phyloP scores from a whole-genome alignment of 2,329 filamentous ascomycete species.

The Trichoderma afroharzianum region DNA sequence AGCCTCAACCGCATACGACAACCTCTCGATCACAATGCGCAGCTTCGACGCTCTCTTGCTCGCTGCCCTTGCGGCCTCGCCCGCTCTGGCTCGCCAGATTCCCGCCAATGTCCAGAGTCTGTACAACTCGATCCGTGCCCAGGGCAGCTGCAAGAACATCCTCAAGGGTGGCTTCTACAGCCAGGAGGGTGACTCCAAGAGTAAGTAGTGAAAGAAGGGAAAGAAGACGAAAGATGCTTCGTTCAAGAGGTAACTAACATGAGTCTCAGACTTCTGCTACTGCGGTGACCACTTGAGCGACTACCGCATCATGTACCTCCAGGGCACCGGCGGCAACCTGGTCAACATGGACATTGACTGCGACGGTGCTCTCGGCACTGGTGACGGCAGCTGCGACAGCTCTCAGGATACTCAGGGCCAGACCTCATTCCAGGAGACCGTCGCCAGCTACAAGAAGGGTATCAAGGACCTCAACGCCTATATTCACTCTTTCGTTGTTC shows the following conservation, averaged over 20 bases:
- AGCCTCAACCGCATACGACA: background rate
- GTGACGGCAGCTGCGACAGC: conserved; percentile 34
- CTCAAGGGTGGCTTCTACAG: conserved; percentile 34
- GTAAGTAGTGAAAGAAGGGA: conserved; percentile 15
- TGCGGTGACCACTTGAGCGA: conserved; percentile 40
- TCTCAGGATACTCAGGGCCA: conserved; percentile 39
- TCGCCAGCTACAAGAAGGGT: conserved; percentile 35
- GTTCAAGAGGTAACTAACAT: background rate
- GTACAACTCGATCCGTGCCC: conserved; percentile 30
- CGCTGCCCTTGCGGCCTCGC: conserved; percentile 9
- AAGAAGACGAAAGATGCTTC: no score
- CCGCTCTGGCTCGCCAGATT: conserved; percentile 21
- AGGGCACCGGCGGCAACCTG: conserved; percentile 35
- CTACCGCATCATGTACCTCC: conserved; percentile 43
- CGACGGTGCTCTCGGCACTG: conserved; percentile 44
- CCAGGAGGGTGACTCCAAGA: conserved; percentile 26
- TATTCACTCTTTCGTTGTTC: conserved; percentile 51
- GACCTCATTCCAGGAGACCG: conserved; percentile 42
- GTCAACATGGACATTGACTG: conserved; percentile 44
- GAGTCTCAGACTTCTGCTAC: conserved; percentile 28
- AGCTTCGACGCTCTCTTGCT: conserved; percentile 2
- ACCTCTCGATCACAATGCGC: conserved; percentile 7
- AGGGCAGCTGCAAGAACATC: conserved; percentile 29
- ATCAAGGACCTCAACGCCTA: conserved; percentile 47
- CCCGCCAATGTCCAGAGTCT: conserved; percentile 29